Conservation (phyloP, 257 asterid species). For the Fraxinus pennsylvanica region DNA sequence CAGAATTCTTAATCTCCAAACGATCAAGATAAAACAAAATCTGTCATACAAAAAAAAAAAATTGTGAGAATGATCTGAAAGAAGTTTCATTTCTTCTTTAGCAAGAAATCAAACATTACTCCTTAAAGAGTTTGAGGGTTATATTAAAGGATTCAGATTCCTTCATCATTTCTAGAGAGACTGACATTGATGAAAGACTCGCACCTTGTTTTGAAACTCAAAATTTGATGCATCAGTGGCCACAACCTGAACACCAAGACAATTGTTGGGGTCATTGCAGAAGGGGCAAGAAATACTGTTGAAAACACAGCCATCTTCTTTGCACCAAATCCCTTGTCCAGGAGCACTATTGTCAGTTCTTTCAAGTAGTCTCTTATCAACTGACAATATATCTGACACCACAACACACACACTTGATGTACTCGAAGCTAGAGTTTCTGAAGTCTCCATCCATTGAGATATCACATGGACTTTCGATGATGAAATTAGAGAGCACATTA, state of each 20-base stretch:
- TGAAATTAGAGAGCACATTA: slow-evolving; percentile 49
- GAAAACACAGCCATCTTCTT: slow-evolving; percentile 94
- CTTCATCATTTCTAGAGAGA: background rate
- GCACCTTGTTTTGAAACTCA: slow-evolving; percentile 77
- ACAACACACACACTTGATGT: slow-evolving; percentile 58
- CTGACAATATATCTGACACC: slow-evolving; percentile 48
- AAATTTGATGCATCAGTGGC: slow-evolving; percentile 78
- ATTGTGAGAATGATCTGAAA: slow-evolving; percentile 9
- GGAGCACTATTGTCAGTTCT: slow-evolving; percentile 41
- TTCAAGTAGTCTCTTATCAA: slow-evolving; percentile 50
- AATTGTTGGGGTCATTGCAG: slow-evolving; percentile 50
- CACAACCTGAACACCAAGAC: slow-evolving; percentile 84
- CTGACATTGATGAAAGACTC: slow-evolving; percentile 15
- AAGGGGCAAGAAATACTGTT: slow-evolving; percentile 74
- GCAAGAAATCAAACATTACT: slow-evolving; percentile 10
- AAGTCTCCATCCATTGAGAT: slow-evolving; percentile 48
- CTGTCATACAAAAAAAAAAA: slow-evolving; percentile 39
- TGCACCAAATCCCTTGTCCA: slow-evolving; percentile 89
- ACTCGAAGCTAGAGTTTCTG: slow-evolving; percentile 34
- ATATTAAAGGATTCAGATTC: background rate
- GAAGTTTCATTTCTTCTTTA: slow-evolving; percentile 1
- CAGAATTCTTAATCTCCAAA: slow-evolving; percentile 48
- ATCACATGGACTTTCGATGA: slow-evolving; percentile 69
- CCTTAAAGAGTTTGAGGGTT: background rate
- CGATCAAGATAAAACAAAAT: slow-evolving; percentile 55